A percentile compares a stretch with the other conserved stretches of the same genome.
Conservation (phyloP, 331 rosid genomes). For the Saraca asoca region DNA sequence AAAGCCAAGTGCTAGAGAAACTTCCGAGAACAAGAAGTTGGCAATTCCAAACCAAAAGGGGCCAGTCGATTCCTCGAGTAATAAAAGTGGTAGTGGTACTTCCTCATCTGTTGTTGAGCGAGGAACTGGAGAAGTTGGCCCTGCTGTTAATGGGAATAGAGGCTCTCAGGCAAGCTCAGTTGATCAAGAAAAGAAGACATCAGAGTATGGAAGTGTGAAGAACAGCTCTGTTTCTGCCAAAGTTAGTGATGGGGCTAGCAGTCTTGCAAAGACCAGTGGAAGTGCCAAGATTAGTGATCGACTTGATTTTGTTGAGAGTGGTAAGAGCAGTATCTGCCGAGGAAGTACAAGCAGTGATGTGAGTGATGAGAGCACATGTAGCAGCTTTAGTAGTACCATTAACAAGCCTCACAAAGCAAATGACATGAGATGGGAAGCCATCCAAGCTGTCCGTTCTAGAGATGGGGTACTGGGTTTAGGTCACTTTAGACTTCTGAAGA, state of each 20-base stretch:
- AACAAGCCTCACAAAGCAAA: constrained; percentile 95
- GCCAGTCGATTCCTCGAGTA: constrained; percentile 52
- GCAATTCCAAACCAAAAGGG: constrained; percentile 47
- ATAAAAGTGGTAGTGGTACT: constrained; percentile 50
- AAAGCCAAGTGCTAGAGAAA: constrained; percentile 47
- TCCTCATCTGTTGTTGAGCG: constrained; percentile 53
- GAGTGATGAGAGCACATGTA: constrained; percentile 93
- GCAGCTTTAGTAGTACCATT: constrained; percentile 85
- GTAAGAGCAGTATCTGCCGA: constrained; percentile 90
- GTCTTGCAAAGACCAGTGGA: constrained; percentile 83
- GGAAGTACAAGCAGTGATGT: constrained; percentile 97
- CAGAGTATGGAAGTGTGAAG: constrained; percentile 79
- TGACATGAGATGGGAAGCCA: constrained; percentile 97
- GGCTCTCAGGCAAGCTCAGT: constrained; percentile 59
- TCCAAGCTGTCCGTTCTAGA: constrained; percentile 76
- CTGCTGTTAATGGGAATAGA: constrained; percentile 48
- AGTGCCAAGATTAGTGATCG: constrained; percentile 87
- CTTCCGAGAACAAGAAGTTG: constrained; percentile 45
- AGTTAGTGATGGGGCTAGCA: constrained; percentile 78
- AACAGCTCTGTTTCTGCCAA: constrained; percentile 78
- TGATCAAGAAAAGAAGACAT: constrained; percentile 78
- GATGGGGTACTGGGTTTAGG: constrained; percentile 80
- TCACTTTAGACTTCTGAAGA: constrained; percentile 85
- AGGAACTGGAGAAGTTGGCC: constrained; percentile 32
- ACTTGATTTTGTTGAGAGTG: constrained; percentile 83